Evolutionary conservation across 768 basidiomycete genomes (phyloP), one percentile per base, ranked within the genome.

Genomic region (Coprinopsis sp.): DNA sequence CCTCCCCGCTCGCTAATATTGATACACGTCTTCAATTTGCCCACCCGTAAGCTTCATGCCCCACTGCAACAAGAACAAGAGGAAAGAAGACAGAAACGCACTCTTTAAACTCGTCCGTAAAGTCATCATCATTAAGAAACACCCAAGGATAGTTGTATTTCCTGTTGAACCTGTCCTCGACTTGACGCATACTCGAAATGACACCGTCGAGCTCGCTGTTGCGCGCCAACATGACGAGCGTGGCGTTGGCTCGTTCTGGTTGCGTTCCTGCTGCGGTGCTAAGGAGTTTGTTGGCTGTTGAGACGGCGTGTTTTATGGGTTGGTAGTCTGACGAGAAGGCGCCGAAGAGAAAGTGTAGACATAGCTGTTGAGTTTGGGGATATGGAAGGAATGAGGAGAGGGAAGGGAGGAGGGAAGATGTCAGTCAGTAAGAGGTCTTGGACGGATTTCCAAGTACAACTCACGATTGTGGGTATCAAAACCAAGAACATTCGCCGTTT

Each of bases 101-200:
- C 78, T 67, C 64, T 59, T 84, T 87, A 66, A 91, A 90, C 31
- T 82, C 77, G 4, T 84, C 79, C 3, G 77, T 74, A 60, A 90
- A 91, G 0, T 77, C 77, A 53, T 82, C 82, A 41, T 93, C 90
- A 60, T 93, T 92, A 28, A 94, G 71, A 57, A 92, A 80, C n/a
- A 87, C 79, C 68, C 84, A 92, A 7, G 88, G 86, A 63, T 92
- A 92, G 12, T 66, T 65, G 53, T 80, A 82, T 51, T 77, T 71
- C 51, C 70, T 73, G 69, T 97, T 97, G 66, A 94, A 95, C 24
- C 86, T 70, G 55, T 88, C 83, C 67, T 97, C 93, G 64, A 84
- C 70, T 49, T 79, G 77, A 52, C 77, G 76, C 50, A 86, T 79
- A 49, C 78, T 81, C 25, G 74, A 65, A 24, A 78, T 58, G 28